Evolutionary conservation across 2,329 filamentous ascomycete genomes (phyloP).

Genomic region (Basipetospora chlamydospora): DNA sequence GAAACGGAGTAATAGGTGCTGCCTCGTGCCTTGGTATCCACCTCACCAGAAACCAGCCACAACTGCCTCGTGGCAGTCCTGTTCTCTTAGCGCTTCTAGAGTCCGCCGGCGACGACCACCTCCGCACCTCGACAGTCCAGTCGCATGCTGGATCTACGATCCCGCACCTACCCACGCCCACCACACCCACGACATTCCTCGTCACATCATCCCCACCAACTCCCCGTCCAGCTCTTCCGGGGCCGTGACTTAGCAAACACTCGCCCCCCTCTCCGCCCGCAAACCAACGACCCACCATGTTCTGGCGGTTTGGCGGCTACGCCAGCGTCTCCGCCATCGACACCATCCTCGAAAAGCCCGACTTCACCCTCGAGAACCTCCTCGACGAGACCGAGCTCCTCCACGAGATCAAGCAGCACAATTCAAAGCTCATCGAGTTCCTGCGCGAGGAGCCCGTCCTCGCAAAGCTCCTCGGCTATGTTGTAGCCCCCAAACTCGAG

Average conservation of each 20-base stretch:
- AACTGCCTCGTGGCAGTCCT: neutral
- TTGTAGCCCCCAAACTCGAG: conserved; percentile 63
- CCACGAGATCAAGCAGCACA: conserved; percentile 95
- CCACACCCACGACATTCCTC: neutral
- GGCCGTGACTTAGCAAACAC: conserved; percentile 15
- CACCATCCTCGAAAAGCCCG: conserved; percentile 88
- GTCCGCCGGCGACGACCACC: no score
- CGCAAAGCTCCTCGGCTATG: conserved; percentile 76
- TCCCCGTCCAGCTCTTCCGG: conserved; percentile 13
- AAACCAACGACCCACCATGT: conserved; percentile 67
- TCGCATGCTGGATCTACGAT: conserved; percentile 4
- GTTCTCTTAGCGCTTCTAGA: no score
- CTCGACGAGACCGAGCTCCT: conserved; percentile 93
- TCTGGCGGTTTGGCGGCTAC: conserved; percentile 99
- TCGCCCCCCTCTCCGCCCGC: neutral
- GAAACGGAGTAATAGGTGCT: neutral
- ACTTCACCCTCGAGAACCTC: conserved; percentile 89
- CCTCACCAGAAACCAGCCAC: neutral
- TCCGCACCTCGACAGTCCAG: no score
- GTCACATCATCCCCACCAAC: neutral
- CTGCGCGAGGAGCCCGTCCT: conserved; percentile 77
- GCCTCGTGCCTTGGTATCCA: neutral
- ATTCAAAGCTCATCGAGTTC: conserved; percentile 93
- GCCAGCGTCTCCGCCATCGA: conserved; percentile 95
- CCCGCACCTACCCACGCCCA: neutral